These are phyloP conservation scores for Rehmannia glutinosa DNA, from an alignment of 257 asterid genomes.

Conservation along the genomic window DNA sequence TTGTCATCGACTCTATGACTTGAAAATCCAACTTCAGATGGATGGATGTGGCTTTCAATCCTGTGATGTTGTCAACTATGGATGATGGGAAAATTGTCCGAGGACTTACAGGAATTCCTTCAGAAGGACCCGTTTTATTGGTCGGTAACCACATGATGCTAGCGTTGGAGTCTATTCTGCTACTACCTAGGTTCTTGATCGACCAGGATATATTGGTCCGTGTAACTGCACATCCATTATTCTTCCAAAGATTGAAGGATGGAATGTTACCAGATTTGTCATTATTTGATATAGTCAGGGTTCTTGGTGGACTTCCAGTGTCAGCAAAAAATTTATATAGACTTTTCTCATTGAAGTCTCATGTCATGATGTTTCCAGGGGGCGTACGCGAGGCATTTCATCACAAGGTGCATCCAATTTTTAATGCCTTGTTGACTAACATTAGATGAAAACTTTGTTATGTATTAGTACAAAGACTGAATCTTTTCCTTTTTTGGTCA, in stretches of 20 bases:
- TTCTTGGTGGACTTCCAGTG: no score
- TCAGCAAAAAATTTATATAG: no score
- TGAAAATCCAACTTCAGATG: slow-evolving; percentile 17
- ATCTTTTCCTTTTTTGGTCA: no score
- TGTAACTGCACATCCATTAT: slow-evolving; percentile 2
- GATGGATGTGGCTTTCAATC: no score
- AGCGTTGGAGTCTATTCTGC: not conserved
- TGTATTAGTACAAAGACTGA: no score
- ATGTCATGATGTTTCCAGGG: slow-evolving; percentile 17
- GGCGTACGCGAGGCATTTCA: slow-evolving; percentile 10
- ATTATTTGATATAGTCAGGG: not conserved
- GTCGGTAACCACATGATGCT: slow-evolving; percentile 18
- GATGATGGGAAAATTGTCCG: no score
- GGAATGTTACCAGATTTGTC: not conserved
- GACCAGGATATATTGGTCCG: not conserved
- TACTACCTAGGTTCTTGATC: not conserved
- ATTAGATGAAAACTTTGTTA: no score
- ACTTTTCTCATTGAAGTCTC: no score
- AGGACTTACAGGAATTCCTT: slow-evolving; percentile 20
- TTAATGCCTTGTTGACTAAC: no score
- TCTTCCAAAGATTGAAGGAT: not conserved
- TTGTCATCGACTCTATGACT: no score
- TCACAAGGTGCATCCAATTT: slow-evolving; percentile 7
- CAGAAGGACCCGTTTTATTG: slow-evolving; percentile 12
- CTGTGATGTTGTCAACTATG: no score